phyloP scores from a whole-genome alignment of 2,329 filamentous ascomycete genomes.

The Periconia sp. region DNA sequence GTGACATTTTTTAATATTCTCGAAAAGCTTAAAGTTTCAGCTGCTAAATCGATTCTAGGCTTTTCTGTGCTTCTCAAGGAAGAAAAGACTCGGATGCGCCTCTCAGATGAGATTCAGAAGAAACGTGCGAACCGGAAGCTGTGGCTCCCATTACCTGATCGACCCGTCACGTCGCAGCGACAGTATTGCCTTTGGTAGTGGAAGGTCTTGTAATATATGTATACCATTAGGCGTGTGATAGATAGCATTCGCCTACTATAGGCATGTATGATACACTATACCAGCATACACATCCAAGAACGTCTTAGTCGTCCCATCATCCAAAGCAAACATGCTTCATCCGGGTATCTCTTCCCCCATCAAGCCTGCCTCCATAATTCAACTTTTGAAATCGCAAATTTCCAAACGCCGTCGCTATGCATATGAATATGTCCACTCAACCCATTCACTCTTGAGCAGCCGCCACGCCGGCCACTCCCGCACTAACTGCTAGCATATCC shows the following conservation, averaged over 20 bases:
- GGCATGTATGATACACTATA: slow-evolving; percentile 23
- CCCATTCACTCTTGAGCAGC: slow-evolving; percentile 17
- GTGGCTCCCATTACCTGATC: slow-evolving; percentile 88
- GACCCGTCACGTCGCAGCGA: slow-evolving; percentile 80
- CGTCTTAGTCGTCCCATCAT: slow-evolving; percentile 26
- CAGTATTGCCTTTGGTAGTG: slow-evolving; percentile 90
- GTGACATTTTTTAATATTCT: no score
- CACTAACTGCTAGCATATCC: slow-evolving; percentile 73
- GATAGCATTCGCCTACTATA: neutral
- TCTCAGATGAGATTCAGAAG: slow-evolving; percentile 77
- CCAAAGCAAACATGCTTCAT: slow-evolving; percentile 28
- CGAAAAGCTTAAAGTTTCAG: no score
- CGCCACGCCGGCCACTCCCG: slow-evolving; percentile 30
- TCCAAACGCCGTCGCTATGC: slow-evolving; percentile 48
- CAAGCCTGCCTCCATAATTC: no score
- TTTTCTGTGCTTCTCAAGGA: slow-evolving; percentile 88
- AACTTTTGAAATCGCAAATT: slow-evolving; percentile 10
- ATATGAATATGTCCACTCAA: slow-evolving; percentile 15
- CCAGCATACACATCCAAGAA: slow-evolving; percentile 15
- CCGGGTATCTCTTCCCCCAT: slow-evolving; percentile 17
- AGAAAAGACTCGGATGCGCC: slow-evolving; percentile 84
- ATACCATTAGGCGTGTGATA: slow-evolving; percentile 6
- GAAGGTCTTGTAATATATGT: slow-evolving; percentile 16
- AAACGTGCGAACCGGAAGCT: slow-evolving; percentile 77
- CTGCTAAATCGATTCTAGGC: no score